phyloP scores from a whole-genome alignment of 176 grass and related monocot species.

The Carex pumila region DNA sequence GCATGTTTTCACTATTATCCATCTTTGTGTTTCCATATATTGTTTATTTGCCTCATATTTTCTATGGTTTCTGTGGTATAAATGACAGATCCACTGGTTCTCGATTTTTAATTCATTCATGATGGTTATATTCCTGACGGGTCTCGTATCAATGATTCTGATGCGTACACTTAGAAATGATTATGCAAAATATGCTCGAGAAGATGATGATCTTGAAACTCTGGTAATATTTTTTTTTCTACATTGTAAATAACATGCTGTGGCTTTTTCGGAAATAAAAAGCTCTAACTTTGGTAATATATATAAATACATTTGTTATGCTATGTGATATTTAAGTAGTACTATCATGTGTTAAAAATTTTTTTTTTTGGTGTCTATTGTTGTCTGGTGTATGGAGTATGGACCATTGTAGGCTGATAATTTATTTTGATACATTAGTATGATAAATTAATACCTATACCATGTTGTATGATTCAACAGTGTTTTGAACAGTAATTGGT shows the following conservation, averaged over 20 bases:
- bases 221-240: conserved; percentile 41
- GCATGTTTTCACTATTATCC: not conserved
- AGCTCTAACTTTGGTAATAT: too few relatives aligned
- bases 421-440: not conserved
- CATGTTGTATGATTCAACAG: not conserved
- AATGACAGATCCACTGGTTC: conserved; percentile 87
- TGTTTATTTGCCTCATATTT: conserved; percentile 7
- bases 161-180: conserved; percentile 96
- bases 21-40: not conserved
- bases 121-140: conserved; percentile 99
- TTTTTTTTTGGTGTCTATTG: not conserved
- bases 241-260: too few relatives aligned
- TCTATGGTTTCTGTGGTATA: not conserved
- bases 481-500: not conserved
- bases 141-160: conserved; percentile 93
- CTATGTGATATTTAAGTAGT: not conserved
- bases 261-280: too few relatives aligned
- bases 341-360: not conserved
- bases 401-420: not conserved
- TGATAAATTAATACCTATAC: not conserved
- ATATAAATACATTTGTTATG: not conserved
- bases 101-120: conserved; percentile 99
- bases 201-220: conserved; percentile 92
- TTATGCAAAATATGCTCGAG: conserved; percentile 94
- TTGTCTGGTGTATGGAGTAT: not conserved